Conservation (phyloP, 1,284 basidiomycete genomes). For the Amylostereum areolatum region DNA sequence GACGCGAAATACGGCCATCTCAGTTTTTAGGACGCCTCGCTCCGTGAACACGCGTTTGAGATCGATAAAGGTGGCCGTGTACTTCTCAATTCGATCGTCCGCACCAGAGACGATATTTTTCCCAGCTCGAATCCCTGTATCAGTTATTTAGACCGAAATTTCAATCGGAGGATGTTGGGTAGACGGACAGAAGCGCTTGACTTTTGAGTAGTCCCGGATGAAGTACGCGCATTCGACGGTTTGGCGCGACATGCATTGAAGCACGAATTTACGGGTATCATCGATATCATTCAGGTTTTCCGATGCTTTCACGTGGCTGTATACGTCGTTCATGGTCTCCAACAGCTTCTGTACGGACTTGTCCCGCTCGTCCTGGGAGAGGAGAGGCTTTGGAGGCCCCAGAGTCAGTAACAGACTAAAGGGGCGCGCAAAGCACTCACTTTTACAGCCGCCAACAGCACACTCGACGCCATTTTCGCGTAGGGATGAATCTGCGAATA, state of each 20-base stretch:
- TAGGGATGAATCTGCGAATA: no score
- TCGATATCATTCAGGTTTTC: background rate
- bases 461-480: no score
- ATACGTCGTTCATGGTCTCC: background rate
- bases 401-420: no score
- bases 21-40: background rate
- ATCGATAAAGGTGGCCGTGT: background rate
- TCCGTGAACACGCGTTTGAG: background rate
- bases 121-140: background rate
- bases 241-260: background rate
- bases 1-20: no score
- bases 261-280: background rate
- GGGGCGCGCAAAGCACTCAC: no score
- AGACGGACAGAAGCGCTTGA: constrained; percentile 1
- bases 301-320: background rate
- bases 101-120: background rate
- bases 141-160: background rate
- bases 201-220: constrained; percentile 2
- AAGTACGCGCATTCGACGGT: constrained; percentile 3
- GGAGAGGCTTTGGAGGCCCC: no score
- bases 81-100: background rate
- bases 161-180: no score
- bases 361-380: background rate
- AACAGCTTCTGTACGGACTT: background rate
- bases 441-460: no score